These are phyloP conservation scores for Metarhizium robertsii DNA, from an alignment of 2,329 filamentous ascomycete genomes.

Conservation along the genomic window DNA sequence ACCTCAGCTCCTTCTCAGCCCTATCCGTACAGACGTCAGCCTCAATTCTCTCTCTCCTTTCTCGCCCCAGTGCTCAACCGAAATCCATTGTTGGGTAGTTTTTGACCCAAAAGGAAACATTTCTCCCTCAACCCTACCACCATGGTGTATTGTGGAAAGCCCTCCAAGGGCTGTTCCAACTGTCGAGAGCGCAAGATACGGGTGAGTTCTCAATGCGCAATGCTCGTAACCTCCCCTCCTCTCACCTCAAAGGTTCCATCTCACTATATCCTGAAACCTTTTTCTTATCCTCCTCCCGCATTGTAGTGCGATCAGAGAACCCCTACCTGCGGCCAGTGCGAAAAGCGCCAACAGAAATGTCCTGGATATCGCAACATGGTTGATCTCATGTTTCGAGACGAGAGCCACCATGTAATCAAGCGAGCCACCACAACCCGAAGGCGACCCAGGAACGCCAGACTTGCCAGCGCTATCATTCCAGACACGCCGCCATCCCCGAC, in stretches of 20 bases:
- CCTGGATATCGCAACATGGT: constrained; percentile 46
- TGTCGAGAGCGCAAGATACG: constrained; percentile 48
- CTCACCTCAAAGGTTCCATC: constrained; percentile 5
- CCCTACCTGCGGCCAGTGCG: constrained; percentile 45
- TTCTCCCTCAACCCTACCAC: neutral
- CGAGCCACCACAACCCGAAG: constrained; percentile 32
- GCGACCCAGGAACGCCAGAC: constrained; percentile 13
- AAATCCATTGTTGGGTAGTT: no score
- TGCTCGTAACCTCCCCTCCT: neutral
- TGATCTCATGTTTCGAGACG: constrained; percentile 49
- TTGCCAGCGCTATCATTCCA: neutral
- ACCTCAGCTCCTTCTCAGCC: neutral
- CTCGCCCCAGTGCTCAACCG: neutral
- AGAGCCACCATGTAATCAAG: constrained; percentile 45
- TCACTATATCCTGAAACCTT: neutral
- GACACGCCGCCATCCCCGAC: constrained; percentile 1
- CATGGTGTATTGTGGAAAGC: constrained; percentile 51
- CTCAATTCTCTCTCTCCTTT: neutral
- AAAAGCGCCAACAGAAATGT: constrained; percentile 40
- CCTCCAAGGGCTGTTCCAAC: constrained; percentile 46
- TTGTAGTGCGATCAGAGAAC: constrained; percentile 42
- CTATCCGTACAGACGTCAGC: neutral
- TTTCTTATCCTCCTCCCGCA: neutral
- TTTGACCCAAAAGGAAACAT: no score
- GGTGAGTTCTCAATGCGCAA: constrained; percentile 27